These are phyloP conservation scores for Brassica juncea DNA, from an alignment of 345 rosid genomes.

Conservation along the genomic window DNA sequence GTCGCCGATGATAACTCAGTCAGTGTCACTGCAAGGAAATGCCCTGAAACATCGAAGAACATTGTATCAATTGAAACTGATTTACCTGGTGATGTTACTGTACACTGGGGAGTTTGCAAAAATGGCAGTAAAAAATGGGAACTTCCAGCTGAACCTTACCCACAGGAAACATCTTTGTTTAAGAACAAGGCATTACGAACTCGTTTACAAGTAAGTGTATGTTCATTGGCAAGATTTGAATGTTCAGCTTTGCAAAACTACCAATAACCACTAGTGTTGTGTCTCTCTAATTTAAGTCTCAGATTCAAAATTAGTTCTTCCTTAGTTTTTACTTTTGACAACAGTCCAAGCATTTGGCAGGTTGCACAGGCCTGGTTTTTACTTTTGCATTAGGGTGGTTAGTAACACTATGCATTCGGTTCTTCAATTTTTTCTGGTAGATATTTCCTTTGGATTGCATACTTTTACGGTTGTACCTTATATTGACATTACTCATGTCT, in stretches of 20 bases:
- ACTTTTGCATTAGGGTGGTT: constrained; percentile 4
- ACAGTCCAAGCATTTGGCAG: neutral
- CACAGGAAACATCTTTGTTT: constrained; percentile 69
- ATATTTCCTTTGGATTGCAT: constrained; percentile 2
- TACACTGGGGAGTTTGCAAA: constrained; percentile 99
- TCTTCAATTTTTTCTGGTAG: neutral
- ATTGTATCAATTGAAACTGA: constrained; percentile 72
- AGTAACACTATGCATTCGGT: neutral
- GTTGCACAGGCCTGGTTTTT: constrained; percentile 1
- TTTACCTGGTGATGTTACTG: constrained; percentile 76
- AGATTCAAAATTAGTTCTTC: constrained; percentile 8
- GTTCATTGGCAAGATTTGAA: constrained; percentile 2
- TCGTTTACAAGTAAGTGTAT: constrained; percentile 59
- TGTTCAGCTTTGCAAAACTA: constrained; percentile 6
- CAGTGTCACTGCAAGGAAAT: constrained; percentile 64
- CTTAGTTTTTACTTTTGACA: neutral
- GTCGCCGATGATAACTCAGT: constrained; percentile 51
- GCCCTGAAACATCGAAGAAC: constrained; percentile 64
- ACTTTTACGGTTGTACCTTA: neutral
- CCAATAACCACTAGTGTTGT: neutral
- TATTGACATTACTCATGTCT: constrained; percentile 7
- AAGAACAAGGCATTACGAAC: constrained; percentile 88
- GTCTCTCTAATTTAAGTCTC: constrained; percentile 13
- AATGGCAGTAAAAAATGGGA: constrained; percentile 73
- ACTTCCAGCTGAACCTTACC: constrained; percentile 76